Conservation (phyloP, 345 rosid species). For the Corymbia maculata region DNA sequence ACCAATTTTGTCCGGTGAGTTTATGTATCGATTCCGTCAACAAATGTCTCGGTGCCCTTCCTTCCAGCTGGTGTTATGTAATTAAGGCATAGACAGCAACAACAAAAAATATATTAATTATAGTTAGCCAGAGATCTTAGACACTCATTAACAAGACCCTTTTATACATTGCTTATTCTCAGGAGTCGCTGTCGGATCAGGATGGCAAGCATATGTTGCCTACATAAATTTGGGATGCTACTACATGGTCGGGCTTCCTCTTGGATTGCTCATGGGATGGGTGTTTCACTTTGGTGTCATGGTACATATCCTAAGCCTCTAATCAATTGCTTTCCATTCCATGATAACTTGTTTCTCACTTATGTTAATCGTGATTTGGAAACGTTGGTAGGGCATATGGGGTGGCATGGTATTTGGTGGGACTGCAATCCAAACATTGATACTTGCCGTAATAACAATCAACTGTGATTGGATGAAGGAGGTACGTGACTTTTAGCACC, state of each 20-base stretch:
- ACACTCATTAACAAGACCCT: neutral
- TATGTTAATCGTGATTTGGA: neutral
- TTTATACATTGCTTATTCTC: neutral
- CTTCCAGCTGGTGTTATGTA: neutral
- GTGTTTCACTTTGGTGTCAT: slow-evolving; percentile 42
- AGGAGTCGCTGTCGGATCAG: slow-evolving; percentile 89
- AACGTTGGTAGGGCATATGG: slow-evolving; percentile 52
- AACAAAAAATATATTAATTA: neutral
- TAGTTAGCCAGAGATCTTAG: neutral
- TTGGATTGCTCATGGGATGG: slow-evolving; percentile 66
- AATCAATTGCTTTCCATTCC: neutral
- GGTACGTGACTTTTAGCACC: slow-evolving; percentile 12
- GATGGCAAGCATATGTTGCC: slow-evolving; percentile 70
- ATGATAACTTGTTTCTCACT: neutral
- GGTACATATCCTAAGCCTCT: slow-evolving; percentile 18
- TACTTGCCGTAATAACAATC: slow-evolving; percentile 34
- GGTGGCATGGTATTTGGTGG: slow-evolving; percentile 50
- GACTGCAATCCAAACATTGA: slow-evolving; percentile 32
- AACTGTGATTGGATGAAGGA: slow-evolving; percentile 52
- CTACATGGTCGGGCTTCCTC: slow-evolving; percentile 61
- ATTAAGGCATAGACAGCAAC: neutral
- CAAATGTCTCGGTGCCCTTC: neutral
- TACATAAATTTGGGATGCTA: slow-evolving; percentile 68
- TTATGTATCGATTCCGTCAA: neutral
- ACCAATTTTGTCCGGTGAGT: slow-evolving; percentile 25